Percentiles rank a stretch among this genome's conserved stretches.
phyloP scores from a whole-genome alignment of 73 alveolate genomes.

The Breviolum minutum region DNA sequence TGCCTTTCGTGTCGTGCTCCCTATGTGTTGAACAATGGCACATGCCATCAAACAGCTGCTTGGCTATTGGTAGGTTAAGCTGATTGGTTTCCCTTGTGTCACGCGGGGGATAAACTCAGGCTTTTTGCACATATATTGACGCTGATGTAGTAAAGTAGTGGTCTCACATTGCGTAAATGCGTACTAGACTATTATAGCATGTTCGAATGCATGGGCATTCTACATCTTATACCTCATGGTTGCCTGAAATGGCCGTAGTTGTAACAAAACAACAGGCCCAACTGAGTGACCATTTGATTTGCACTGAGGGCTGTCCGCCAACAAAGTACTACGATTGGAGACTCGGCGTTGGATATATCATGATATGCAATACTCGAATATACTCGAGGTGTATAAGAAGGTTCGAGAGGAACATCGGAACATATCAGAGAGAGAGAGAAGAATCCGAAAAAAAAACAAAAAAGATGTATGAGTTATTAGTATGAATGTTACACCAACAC shows the following conservation, averaged over 20 bases:
- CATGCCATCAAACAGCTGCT: conserved; percentile 21
- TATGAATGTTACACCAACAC: too few relatives aligned
- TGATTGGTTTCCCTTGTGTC: background rate
- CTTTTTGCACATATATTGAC: too few relatives aligned
- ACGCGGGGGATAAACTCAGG: background rate
- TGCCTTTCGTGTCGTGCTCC: conserved; percentile 70
- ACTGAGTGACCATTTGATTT: background rate
- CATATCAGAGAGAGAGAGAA: too few relatives aligned
- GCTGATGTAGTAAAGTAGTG: background rate
- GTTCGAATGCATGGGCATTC: background rate
- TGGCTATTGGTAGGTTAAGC: background rate
- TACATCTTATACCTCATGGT: background rate
- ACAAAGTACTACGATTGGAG: conserved; percentile 58
- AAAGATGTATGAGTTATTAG: too few relatives aligned
- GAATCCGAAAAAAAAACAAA: too few relatives aligned
- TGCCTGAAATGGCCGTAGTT: background rate
- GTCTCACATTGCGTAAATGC: background rate
- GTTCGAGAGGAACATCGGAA: background rate
- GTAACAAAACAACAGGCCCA: background rate
- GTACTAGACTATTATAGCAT: too few relatives aligned
- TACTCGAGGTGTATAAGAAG: background rate
- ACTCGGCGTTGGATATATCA: background rate
- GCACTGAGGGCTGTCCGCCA: conserved; percentile 67
- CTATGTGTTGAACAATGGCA: conserved; percentile 57
- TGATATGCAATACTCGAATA: background rate